phyloP scores from a whole-genome alignment of 2,329 filamentous ascomycete species.

The Talaromyces sp. region DNA sequence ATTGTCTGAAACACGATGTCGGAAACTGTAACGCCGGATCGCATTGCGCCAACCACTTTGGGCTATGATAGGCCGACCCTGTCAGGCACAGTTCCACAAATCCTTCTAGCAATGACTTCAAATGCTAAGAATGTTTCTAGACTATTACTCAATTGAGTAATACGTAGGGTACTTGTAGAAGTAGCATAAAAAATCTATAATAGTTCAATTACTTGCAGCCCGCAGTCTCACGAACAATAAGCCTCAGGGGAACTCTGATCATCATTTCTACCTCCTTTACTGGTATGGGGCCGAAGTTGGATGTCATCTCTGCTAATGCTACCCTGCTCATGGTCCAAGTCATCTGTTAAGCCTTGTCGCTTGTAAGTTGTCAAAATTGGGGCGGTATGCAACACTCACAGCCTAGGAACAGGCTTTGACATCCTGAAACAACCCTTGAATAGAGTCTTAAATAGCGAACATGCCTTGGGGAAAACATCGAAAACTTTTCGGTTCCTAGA shows the following conservation, averaged over 20 bases:
- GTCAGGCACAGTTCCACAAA: neutral
- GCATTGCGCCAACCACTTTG: neutral
- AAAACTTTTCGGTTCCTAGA: neutral
- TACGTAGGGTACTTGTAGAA: neutral
- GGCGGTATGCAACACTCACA: neutral
- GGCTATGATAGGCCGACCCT: neutral
- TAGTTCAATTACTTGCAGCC: neutral
- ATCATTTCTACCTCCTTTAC: neutral
- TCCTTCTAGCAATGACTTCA: neutral
- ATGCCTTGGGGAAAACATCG: neutral
- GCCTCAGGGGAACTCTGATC: neutral
- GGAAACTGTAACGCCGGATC: neutral
- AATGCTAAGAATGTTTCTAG: neutral
- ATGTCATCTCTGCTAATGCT: neutral
- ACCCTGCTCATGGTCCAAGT: neutral
- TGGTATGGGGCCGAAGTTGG: neutral
- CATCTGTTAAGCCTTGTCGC: neutral
- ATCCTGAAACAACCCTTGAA: neutral
- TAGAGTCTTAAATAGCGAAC: neutral
- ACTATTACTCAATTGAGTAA: neutral
- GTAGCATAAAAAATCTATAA: neutral
- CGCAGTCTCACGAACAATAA: neutral
- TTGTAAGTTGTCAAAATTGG: neutral
- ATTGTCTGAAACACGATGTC: neutral
- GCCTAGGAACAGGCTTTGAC: neutral